Conservation (phyloP, 1,284 basidiomycete genomes). For the Ustilago tritici region DNA sequence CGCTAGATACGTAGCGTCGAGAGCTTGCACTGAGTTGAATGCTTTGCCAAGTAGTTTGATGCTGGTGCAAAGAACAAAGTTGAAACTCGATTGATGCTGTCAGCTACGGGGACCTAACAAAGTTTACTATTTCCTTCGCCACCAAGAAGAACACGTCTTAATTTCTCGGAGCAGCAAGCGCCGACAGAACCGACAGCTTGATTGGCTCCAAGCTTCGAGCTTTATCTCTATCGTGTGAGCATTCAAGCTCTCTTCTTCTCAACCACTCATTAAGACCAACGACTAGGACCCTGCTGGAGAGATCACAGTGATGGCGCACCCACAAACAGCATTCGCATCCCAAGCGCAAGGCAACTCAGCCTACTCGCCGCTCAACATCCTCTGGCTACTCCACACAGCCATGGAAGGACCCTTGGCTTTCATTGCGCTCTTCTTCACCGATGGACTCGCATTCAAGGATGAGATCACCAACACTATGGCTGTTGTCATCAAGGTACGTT, state of each 20-base stretch:
- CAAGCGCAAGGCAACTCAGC: conserved; percentile 9
- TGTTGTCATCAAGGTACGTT: conserved; percentile 78
- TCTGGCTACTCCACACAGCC: conserved; percentile 82
- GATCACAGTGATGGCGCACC: conserved; percentile 35
- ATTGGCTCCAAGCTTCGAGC: not conserved
- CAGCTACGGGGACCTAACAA: not conserved
- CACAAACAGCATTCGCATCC: conserved; percentile 42
- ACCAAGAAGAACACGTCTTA: conserved; percentile 11
- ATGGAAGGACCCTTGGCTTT: conserved; percentile 81
- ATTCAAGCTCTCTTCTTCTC: not conserved
- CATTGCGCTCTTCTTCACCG: conserved; percentile 78
- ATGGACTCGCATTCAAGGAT: conserved; percentile 76
- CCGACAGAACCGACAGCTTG: conserved; percentile 12
- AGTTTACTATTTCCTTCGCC: conserved; percentile 1
- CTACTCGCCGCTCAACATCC: conserved; percentile 44
- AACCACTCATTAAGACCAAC: not conserved
- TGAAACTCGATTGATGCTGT: not conserved
- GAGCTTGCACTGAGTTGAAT: not conserved
- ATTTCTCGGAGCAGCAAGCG: conserved; percentile 26
- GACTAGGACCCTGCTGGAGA: no score
- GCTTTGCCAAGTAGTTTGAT: not conserved
- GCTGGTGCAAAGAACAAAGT: not conserved
- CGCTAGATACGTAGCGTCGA: not conserved
- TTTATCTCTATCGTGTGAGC: conserved; percentile 13
- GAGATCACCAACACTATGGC: conserved; percentile 83